Base-by-base conservation (phyloP, 768 basidiomycete genomes). In the Boletus vinaceobasis region DNA sequence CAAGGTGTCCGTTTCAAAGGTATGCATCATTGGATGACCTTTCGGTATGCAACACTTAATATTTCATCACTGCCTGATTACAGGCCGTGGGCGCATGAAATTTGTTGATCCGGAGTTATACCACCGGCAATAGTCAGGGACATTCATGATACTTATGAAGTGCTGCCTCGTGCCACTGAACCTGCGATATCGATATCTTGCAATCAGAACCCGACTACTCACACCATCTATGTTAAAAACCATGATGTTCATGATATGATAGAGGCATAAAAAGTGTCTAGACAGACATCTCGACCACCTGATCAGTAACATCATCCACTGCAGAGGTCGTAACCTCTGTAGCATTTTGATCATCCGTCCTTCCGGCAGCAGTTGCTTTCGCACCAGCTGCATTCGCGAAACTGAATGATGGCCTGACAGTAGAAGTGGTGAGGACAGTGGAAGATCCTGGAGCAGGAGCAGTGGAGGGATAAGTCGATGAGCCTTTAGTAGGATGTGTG, bases 371-470 rank as follows among this genome's bases (percentile, higher is more conserved):
- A 23, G 61, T 50, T 27, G 53, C 54, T 56, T 63, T 73, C 19
- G 62, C 61, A 15, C 81, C 78, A 1, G 88, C 88, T 37, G 86
- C 92, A 51, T 78, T 86, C 0, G 92, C 91, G 62, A 95, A 95
- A 65, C 90, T 93, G 60, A 93, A 76, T 5, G 80, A 77, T 0
- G 90, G 86, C 50, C 89, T 79, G 14, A 92, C 82, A 45, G 84
- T 77, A 9, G 71, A 67, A 17, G 73, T 60, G 38, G 75, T 60
- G 40, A 70, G 70, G 21, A 67, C 49, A 5, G 75, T 59, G 5
- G 38, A 69, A 60, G 53, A 64, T 65, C 53, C 68, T 40, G 58
- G 36, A 29, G 42, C 23, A 33, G 60, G 26, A 23, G 43, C 17
- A 35, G 45, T 49, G 38, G 61, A 39, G n/a, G 59, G 43, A 58